A percentile compares a stretch with the other conserved stretches of the same genome.
These are phyloP conservation scores for Verticillium albo-atrum DNA, from an alignment of 2,329 filamentous ascomycete genomes.

Conservation along the genomic window DNA sequence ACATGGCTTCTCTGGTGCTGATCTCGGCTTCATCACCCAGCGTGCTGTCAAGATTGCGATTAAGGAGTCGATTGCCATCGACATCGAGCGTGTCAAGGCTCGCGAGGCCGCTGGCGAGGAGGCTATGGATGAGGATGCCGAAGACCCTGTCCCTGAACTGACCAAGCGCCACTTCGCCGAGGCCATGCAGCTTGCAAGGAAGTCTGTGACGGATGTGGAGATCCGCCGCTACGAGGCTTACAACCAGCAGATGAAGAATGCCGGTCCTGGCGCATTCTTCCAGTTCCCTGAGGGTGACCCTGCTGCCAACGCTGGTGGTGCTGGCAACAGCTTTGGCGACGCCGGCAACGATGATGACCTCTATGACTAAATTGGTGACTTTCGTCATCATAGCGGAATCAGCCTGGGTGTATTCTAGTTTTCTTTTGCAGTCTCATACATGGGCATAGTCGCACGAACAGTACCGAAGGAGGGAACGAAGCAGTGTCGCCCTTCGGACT, in stretches of 20 bases:
- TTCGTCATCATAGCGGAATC: slow-evolving; percentile 10
- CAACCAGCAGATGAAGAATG: slow-evolving; percentile 98
- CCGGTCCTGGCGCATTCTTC: slow-evolving; percentile 94
- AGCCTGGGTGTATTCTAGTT: slow-evolving; percentile 41
- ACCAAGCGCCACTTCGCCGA: slow-evolving; percentile 98
- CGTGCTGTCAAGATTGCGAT: slow-evolving; percentile 99
- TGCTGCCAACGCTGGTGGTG: slow-evolving; percentile 58
- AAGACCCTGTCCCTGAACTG: slow-evolving; percentile 93
- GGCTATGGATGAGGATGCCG: slow-evolving; percentile 78
- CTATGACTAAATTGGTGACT: slow-evolving; percentile 69
- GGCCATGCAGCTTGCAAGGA: slow-evolving; percentile 91
- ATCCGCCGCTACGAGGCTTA: slow-evolving; percentile 98
- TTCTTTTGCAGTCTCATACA: slow-evolving; percentile 28
- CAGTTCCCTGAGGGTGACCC: slow-evolving; percentile 81
- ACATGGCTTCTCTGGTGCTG: slow-evolving; percentile 98
- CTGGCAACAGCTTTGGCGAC: slow-evolving; percentile 69
- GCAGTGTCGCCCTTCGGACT: slow-evolving; percentile 2
- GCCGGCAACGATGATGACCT: slow-evolving; percentile 94
- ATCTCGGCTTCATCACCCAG: slow-evolving; percentile 98
- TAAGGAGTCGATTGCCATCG: slow-evolving; percentile 86
- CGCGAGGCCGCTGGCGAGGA: slow-evolving; percentile 82
- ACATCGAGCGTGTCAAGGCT: slow-evolving; percentile 87
- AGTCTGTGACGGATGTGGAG: slow-evolving; percentile 94
- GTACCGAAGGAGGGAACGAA: slow-evolving; percentile 4
- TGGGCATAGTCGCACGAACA: slow-evolving; percentile 21